Base-by-base conservation (phyloP, 1,139 yeast genomes). In the Zygotorulaspora mrakii region DNA sequence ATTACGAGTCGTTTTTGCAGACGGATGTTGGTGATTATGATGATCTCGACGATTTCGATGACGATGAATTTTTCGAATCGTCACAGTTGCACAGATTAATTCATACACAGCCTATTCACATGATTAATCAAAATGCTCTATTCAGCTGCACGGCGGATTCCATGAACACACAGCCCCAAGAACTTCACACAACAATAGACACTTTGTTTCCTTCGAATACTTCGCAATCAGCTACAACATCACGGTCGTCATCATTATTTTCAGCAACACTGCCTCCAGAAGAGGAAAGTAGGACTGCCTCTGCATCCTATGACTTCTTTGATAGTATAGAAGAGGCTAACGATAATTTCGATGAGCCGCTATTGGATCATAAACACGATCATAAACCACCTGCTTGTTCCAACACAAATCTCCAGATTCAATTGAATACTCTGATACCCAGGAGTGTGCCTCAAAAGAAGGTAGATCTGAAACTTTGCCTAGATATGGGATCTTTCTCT, bases 61-160 rank as follows among this genome's bases (percentile, higher is more conserved):
- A 31, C 11, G 40, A 37, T 3, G 33, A 14, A 6, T 32, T 31
- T 5, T 42, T 42, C 13, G 46, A 42, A 17, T 42, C 46, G 4
- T 42, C 46, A 1, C 46, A 42, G 27, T 16, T 42, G 18, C 46
- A 39, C 22, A 35, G 37, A 18, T 28, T 52, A 32, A 43, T 50
- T 10, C 55, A 52, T 28, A 49, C 55, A 4, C 54, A 50, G 32
- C 54, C 55, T 18, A 40, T 52, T 8, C 49, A 47, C 27, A 31
- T 49, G 33, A 39, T 49, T 11, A 33, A 46, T 12, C 33, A 37
- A 20, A 41, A 44, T 17, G 29, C 23, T 25, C 33, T 43, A 32
- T 39, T 37, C 11, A 39, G 31, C 25, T 28, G 26, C 11, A 17
- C 25, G 14, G 31, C 44, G 6, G 28, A 25, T 14, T n/a, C 17